These are phyloP conservation scores for Mycosphaerella arachidis DNA, from an alignment of 2,329 filamentous ascomycete species.

Conservation along the genomic window DNA sequence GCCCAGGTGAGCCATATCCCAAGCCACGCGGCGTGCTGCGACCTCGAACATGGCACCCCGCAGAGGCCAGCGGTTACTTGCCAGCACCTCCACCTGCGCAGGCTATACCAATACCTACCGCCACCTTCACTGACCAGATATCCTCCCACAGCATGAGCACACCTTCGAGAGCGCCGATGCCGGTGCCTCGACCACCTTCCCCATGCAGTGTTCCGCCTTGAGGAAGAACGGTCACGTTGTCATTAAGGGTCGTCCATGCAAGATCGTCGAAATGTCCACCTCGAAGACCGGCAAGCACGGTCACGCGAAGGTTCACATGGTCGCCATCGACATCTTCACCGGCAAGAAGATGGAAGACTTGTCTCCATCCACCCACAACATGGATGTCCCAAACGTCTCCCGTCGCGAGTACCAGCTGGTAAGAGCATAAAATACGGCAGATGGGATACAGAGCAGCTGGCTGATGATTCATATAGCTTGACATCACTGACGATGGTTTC, in stretches of 20 bases:
- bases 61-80: background rate
- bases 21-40: background rate
- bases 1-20: conserved; percentile 53
- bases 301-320: conserved; percentile 99
- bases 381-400: conserved; percentile 92
- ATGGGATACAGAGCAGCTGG: background rate
- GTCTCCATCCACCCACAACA: conserved; percentile 93
- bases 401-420: conserved; percentile 93
- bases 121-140: conserved; percentile 13
- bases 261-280: conserved; percentile 99
- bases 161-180: conserved; percentile 93
- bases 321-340: conserved; percentile 98
- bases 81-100: background rate
- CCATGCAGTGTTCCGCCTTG: conserved; percentile 99
- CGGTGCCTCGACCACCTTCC: conserved; percentile 88
- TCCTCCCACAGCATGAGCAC: conserved; percentile 48
- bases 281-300: conserved; percentile 99
- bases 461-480: conserved; percentile 57
- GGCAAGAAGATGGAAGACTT: conserved; percentile 99
- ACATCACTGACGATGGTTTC: conserved; percentile 90
- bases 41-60: background rate
- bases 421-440: conserved; percentile 44
- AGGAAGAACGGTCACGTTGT: conserved; percentile 98
- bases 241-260: conserved; percentile 99
- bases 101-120: background rate